Evolutionary conservation across 208 protist species (phyloP).

Genomic region (Trypanosoma caninum): DNA sequence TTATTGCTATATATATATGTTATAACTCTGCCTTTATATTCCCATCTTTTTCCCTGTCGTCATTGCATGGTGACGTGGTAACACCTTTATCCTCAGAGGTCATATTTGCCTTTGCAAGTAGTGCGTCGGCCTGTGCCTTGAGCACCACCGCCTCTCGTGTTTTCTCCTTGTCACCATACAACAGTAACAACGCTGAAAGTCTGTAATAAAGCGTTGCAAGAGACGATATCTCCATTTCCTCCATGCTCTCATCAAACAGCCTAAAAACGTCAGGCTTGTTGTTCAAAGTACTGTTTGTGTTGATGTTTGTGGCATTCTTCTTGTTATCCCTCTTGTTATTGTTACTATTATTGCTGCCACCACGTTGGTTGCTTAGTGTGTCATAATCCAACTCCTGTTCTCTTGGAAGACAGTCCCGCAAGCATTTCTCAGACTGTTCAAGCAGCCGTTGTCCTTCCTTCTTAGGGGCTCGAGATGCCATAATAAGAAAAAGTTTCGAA

Average conservation of each 20-base stretch:
- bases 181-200: slow-evolving; percentile 58
- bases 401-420: slow-evolving; percentile 62
- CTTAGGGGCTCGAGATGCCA: slow-evolving; percentile 74
- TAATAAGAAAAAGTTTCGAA: slow-evolving; percentile 76
- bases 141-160: slow-evolving; percentile 49
- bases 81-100: neutral
- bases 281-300: too few relatives aligned
- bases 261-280: neutral
- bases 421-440: slow-evolving; percentile 74
- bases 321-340: neutral
- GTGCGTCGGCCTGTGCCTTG: slow-evolving; percentile 32
- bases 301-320: too few relatives aligned
- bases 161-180: slow-evolving; percentile 66
- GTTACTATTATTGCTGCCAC: slow-evolving; percentile 2
- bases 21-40: neutral
- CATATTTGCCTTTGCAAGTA: slow-evolving; percentile 17
- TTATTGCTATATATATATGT: too few relatives aligned
- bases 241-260: slow-evolving; percentile 14
- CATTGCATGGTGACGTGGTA: neutral
- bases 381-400: slow-evolving; percentile 35
- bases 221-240: slow-evolving; percentile 23
- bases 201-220: slow-evolving; percentile 64
- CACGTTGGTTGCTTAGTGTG: slow-evolving; percentile 9
- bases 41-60: neutral
- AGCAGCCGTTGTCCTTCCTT: slow-evolving; percentile 59